Evolutionary conservation across 2,329 filamentous ascomycete genomes (phyloP).

Genomic region (Colletotrichum australisinense): DNA sequence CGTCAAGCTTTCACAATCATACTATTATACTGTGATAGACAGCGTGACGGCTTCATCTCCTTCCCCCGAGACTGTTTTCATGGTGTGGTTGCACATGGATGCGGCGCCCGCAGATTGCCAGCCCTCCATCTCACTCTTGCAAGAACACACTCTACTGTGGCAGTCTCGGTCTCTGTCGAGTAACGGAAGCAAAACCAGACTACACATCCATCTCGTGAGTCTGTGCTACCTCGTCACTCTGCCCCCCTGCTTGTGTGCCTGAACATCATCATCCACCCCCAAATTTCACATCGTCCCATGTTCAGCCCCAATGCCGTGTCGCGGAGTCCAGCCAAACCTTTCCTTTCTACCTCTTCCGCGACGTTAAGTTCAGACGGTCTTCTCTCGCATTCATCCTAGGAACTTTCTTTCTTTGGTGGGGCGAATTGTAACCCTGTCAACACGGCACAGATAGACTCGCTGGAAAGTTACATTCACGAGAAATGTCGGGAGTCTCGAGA

Average conservation of each 20-base stretch:
- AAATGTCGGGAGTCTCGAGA: neutral
- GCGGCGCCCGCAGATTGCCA: neutral
- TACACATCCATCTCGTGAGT: constrained; percentile 4
- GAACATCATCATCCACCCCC: constrained; percentile 2
- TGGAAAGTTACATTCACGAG: neutral
- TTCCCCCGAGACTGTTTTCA: neutral
- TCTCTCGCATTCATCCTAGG: neutral
- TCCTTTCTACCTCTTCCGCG: neutral
- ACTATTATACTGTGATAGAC: neutral
- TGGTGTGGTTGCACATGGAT: constrained; percentile 19
- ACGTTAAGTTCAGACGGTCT: neutral
- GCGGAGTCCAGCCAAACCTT: neutral
- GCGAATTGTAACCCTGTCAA: neutral
- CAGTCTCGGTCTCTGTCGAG: neutral
- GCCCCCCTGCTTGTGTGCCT: neutral
- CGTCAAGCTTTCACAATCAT: neutral
- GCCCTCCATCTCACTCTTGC: neutral
- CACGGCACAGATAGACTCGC: neutral
- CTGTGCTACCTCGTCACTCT: neutral
- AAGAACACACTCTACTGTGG: neutral
- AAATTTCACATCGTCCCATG: neutral
- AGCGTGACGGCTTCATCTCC: neutral
- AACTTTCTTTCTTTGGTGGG: neutral
- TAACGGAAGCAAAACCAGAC: neutral
- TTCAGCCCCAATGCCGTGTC: neutral